phyloP scores from a whole-genome alignment of 108 stramenopile genomes.

The Cyclostephanos tholiformis region DNA sequence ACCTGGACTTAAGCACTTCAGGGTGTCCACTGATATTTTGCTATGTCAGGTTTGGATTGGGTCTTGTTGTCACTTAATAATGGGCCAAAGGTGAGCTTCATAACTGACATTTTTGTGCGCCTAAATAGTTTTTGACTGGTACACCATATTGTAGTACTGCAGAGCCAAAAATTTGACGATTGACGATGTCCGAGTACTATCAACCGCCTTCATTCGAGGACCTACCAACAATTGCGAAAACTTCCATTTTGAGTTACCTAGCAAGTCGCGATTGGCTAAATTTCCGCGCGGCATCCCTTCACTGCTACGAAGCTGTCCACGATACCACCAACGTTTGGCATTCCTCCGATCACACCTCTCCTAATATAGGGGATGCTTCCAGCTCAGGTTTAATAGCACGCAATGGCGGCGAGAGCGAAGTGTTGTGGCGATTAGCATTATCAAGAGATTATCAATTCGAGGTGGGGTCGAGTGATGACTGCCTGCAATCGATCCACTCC shows the following conservation, averaged over 20 bases:
- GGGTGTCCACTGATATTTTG: too few species aligned
- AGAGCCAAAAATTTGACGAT: too few species aligned
- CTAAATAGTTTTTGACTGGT: too few species aligned
- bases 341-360: slow-evolving; percentile 1
- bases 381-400: background rate
- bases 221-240: slow-evolving; percentile 19
- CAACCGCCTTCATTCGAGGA: slow-evolving; percentile 16
- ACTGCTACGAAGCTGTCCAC: slow-evolving; percentile 24
- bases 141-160: too few species aligned
- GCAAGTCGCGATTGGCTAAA: slow-evolving; percentile 22
- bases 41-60: too few species aligned
- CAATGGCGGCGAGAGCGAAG: slow-evolving; percentile 19
- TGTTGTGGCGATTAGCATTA: slow-evolving; percentile 32
- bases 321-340: slow-evolving; percentile 17
- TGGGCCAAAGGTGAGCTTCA: too few species aligned
- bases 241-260: slow-evolving; percentile 26
- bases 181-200: too few species aligned
- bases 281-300: slow-evolving; percentile 18
- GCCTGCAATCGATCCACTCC: background rate
- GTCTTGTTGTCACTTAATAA: too few species aligned
- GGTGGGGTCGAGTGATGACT: background rate
- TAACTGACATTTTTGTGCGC: too few species aligned
- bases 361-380: background rate
- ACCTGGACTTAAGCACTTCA: too few species aligned
- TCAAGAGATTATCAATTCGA: slow-evolving; percentile 36